These are phyloP conservation scores for Diutina catenulata DNA, from an alignment of 1,139 yeast species.

Conservation along the genomic window DNA sequence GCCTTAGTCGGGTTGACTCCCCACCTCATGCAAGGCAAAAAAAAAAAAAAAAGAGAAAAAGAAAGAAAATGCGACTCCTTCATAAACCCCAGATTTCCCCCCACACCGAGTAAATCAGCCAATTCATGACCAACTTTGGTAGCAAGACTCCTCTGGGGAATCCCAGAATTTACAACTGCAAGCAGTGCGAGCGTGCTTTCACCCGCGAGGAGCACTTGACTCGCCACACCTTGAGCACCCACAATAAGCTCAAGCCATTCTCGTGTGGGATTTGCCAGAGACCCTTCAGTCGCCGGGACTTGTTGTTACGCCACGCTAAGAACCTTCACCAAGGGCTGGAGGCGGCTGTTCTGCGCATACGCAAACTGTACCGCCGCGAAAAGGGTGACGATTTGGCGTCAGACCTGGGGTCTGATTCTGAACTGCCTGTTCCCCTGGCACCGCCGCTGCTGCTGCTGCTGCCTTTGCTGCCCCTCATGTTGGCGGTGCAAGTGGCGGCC, in stretches of 20 bases:
- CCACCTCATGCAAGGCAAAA: too few relatives aligned
- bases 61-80: too few relatives aligned
- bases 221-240: conserved; percentile 33
- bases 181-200: conserved; percentile 33
- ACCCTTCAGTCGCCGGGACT: conserved; percentile 20
- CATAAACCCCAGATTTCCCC: conserved; percentile 6
- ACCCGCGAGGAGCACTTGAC: conserved; percentile 38
- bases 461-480: neutral
- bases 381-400: conserved; percentile 7
- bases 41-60: too few relatives aligned
- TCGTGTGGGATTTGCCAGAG: conserved; percentile 21
- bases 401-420: conserved; percentile 3
- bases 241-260: conserved; percentile 35
- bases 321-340: conserved; percentile 23
- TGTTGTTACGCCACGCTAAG: conserved; percentile 21
- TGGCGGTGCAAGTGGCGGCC: conserved; percentile 4
- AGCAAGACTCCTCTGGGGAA: conserved; percentile 35
- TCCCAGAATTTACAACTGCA: conserved; percentile 31
- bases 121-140: conserved; percentile 13
- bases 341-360: conserved; percentile 31
- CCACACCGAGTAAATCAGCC: neutral
- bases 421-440: too few relatives aligned
- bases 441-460: neutral
- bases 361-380: conserved; percentile 21
- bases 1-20: too few relatives aligned